Percentiles rank a stretch among this genome's conserved stretches.
These are phyloP conservation scores for Citrus medica DNA, from an alignment of 345 rosid species.

Conservation along the genomic window DNA sequence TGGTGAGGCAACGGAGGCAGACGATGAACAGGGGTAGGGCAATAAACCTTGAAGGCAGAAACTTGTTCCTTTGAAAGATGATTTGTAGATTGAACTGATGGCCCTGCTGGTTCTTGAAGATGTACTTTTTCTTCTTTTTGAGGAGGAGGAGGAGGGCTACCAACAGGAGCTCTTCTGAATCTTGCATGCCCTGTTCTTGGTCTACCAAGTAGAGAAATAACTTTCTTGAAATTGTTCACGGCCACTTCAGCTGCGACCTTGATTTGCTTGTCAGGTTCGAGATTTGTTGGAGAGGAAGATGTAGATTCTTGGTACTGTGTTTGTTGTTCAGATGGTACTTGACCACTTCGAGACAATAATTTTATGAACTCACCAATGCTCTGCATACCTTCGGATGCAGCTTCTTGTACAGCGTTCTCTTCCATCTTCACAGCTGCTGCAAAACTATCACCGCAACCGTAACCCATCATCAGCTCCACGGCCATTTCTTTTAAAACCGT, in stretches of 20 bases:
- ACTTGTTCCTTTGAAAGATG: conserved; percentile 27
- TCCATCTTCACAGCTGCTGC: conserved; percentile 32
- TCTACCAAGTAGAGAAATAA: conserved; percentile 66
- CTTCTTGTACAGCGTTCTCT: conserved; percentile 62
- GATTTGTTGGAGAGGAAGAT: conserved; percentile 13
- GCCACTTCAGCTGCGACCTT: conserved; percentile 65
- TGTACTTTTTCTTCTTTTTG: conserved; percentile 9
- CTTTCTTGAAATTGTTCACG: conserved; percentile 69
- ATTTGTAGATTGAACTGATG: conserved; percentile 13
- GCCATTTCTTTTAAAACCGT: conserved; percentile 43
- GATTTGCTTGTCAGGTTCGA: conserved; percentile 37
- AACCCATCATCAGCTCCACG: conserved; percentile 59
- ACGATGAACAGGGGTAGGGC: conserved; percentile 64
- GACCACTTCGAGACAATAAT: conserved; percentile 39
- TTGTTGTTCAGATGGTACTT: conserved; percentile 22
- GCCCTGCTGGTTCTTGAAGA: conserved; percentile 9
- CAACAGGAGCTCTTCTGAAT: conserved; percentile 56
- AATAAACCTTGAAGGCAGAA: conserved; percentile 68
- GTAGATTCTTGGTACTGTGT: conserved; percentile 9
- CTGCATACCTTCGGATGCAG: conserved; percentile 73
- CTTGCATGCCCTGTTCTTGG: conserved; percentile 92
- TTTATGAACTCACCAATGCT: conserved; percentile 72
- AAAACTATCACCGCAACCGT: conserved; percentile 33
- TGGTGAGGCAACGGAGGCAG: conserved; percentile 71
- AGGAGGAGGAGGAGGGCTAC: background rate